Evolutionary conservation across 208 protist genomes (phyloP), one percentile per base, ranked within the genome.

Genomic region (Endotrypanum monterogeii): DNA sequence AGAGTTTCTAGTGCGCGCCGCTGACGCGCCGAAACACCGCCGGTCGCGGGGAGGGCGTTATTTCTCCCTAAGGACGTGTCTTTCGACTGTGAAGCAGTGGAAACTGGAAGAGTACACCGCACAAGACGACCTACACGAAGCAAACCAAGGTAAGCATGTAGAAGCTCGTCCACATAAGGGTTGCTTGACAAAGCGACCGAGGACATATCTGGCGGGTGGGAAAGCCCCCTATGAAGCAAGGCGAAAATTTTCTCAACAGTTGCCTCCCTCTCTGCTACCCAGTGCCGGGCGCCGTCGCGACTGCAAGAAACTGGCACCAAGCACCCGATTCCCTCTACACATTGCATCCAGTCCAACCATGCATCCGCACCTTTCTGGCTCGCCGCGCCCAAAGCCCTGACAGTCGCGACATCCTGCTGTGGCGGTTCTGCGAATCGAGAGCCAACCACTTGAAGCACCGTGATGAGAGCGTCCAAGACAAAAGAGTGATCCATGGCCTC

Each of bases 401-500:
- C 8, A 20, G 48, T 46, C 41, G 46, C 18, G 11, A 28, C 35
- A 2, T 12, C 32, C 48, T 52, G 44, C n/a, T 0, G 6, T 3
- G 54, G 37, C 0, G 76, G 55, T 39, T 76, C 71, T 18, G 20
- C 5, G 50, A 73, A 81, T 35, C 62, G 69, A 71, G 56, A 67
- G 7, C 76, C 76, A 3, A 72, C 58, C 54, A 69, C 71, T 71
- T 81, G 78, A 32, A 94, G 70, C n/a, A 76, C 54, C 14, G 56
- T 76, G 18, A 85, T 78, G 14, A 89, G 73, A 16, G 80, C 86
- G 28, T 89, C 86, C 66, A 91, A 88, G 68, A 91, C 84, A 69
- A 83, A 86, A 41, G 83, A 84, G 55, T 81, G 83, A 52, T 86
- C 79, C 89, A 94, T 90, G 51, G 82, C 78, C 44, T 88, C 70